Base-by-base conservation (phyloP, 805 yeast species). In the Wickerhamiella brachini region DNA sequence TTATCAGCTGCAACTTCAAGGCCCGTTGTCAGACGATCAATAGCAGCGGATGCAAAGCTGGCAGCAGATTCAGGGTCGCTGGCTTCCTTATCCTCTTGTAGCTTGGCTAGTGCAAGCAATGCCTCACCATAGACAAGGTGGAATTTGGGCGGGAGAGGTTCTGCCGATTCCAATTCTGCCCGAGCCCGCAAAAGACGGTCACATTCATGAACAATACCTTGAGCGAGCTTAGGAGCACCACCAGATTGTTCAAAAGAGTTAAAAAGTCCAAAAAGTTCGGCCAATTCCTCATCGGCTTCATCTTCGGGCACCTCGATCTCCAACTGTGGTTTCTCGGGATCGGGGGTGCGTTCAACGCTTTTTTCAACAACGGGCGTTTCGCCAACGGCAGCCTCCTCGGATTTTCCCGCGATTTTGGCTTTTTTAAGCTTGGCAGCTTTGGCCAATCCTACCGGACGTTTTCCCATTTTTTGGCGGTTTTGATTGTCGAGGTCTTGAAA, bases 121-220 rank as follows among this genome's bases (percentile, higher is more conserved):
- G 95, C 81, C 45, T 79, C 67, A 0, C 87, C 89, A 65, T 88
- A 90, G 29, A 84, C 77, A 5, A 82, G 70, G 61, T 85, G 83
- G 63, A 88, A 85, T 56, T 61, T 59, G 7, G 70, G 68, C 5
- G 67, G 62, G 12, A 67, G 54, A 2, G 46, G 39, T 9, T 45
- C 59, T 54, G 39, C 61, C 18, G 56, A 53, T 22, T 55, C 62
- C 45, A 64, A 60, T 3, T 64, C 55, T 37, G 60, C 57, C 2
- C 41, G 17, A 6, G 17, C 20, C 23, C 69, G 56, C 56, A 88
- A 71, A 34, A 87, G 64, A 48, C 94, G 69, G 61, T 90, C 96
- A 68, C 95, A 84, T 63, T 90, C 97, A 59, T 89, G 95, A n/a
- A 90, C 76, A 4, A 89, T 74, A 22, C 96, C 97, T 60, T 88